Base-by-base conservation (phyloP, 1,284 basidiomycete species). In the Heterobasidion irregulare region DNA sequence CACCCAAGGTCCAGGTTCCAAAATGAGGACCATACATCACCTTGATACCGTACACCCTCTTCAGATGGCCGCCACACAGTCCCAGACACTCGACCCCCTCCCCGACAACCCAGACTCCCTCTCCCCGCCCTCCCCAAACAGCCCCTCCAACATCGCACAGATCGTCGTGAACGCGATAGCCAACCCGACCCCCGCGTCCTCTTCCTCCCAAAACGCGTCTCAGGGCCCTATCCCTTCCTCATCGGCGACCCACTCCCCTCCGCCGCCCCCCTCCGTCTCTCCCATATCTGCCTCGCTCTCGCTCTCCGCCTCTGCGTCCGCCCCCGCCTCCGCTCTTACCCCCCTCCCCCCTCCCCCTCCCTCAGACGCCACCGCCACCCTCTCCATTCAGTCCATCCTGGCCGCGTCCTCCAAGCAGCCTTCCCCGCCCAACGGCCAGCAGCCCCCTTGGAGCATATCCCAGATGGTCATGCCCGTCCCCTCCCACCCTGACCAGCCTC, bases 311-410 rank as follows among this genome's bases (percentile, higher is more conserved):
- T 26, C 26, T 26, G 26, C 58, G 36, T 50, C 58, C 59, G 51
- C 56, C 49, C 50, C 50, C 49, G 6, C 58, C 52, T 46, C 54
- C 16, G 53, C 57, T 10, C 58, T 51, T 6, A 45, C 49, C n/a
- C 19, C 55, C 8, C 48, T 45, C n/a, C 19, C 55, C n/a, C 44
- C 53, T 10, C 59, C 59, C 36, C 57, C 59, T 38, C 66, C 77
- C 26, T 26, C 26, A 51, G 79, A 77, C 65, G 80, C 75, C 58
- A 76, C 73, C 65, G 80, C 75, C 58, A 76, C 73, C 73, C 78
- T 71, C 48, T 84, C 86, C 45, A 74, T 86, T 36, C 83, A 87
- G 60, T 82, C 84, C 46, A 79, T 85, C 59, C 70, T 84, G 56
- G 75, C 77, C 16, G 72, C 78, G 12, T 75, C 73, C 48, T 78